These are phyloP conservation scores for Solanum microdontum DNA, from an alignment of 257 asterid genomes.

Conservation along the genomic window DNA sequence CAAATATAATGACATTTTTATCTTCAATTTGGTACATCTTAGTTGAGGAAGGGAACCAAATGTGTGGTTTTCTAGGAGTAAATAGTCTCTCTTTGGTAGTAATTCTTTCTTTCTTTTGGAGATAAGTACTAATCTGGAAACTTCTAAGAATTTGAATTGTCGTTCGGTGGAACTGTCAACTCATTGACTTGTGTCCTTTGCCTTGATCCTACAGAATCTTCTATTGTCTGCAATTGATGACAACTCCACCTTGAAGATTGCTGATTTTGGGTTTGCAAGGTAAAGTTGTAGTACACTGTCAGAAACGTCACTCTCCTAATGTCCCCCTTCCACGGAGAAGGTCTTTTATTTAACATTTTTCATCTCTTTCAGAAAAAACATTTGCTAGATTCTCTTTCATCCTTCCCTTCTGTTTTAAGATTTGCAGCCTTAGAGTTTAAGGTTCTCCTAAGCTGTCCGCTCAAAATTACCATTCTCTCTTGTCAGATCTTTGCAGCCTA, in stretches of 20 bases:
- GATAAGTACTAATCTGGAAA: background rate
- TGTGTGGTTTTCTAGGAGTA: background rate
- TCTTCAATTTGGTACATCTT: background rate
- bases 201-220: constrained; percentile 27
- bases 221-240: constrained; percentile 31
- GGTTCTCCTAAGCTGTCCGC: background rate
- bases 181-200: background rate
- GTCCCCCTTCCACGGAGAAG: background rate
- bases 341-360: background rate
- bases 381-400: background rate
- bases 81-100: background rate
- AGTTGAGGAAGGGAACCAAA: background rate
- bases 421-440: background rate
- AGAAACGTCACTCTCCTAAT: background rate
- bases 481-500: constrained; percentile 63
- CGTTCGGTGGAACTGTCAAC: background rate
- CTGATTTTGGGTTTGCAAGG: constrained; percentile 82
- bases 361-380: background rate
- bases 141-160: background rate
- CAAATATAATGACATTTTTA: background rate
- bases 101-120: background rate
- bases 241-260: constrained; percentile 31
- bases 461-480: background rate
- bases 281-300: constrained; percentile 6
- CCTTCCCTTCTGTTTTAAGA: background rate